Percentiles rank a stretch among this genome's conserved stretches.
Evolutionary conservation across 768 basidiomycete species (phyloP).

Genomic region (Butyriboletus loyo): DNA sequence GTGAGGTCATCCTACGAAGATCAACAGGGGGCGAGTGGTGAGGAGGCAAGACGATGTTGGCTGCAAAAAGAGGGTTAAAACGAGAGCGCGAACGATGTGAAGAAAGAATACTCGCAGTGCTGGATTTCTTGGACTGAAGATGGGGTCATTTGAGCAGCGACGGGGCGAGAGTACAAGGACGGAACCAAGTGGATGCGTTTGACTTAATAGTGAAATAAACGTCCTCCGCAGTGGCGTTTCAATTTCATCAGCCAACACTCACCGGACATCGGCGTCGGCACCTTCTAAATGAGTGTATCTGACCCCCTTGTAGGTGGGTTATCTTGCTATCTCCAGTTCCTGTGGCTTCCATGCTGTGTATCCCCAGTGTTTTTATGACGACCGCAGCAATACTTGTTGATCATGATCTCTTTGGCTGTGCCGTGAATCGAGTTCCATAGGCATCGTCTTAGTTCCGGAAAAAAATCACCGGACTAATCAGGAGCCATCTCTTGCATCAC

Average conservation of each 20-base stretch:
- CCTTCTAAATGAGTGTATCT: neutral
- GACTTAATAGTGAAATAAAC: conserved; percentile 21
- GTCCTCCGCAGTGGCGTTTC: conserved; percentile 14
- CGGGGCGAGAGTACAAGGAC: conserved; percentile 2
- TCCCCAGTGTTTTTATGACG: neutral
- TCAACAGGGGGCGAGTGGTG: conserved; percentile 40
- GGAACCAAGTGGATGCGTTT: conserved; percentile 13
- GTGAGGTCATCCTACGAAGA: conserved; percentile 56
- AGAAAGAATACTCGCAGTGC: conserved; percentile 13
- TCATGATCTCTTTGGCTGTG: conserved; percentile 9
- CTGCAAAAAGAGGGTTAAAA: conserved; percentile 7
- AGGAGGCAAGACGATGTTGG: conserved; percentile 13
- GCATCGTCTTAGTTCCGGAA: neutral
- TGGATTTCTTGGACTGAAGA: conserved; percentile 15
- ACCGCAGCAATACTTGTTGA: conserved; percentile 1
- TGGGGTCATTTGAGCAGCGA: conserved; percentile 11
- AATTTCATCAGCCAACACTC: too few species aligned
- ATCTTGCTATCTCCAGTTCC: neutral
- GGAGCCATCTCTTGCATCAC: neutral
- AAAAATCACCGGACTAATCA: neutral
- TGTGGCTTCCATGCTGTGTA: conserved; percentile 3
- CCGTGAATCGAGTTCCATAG: neutral
- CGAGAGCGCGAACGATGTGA: neutral
- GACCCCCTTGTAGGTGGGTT: conserved; percentile 12
- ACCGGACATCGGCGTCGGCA: neutral